These are phyloP conservation scores for Prunus persica DNA, from an alignment of 306 rosid genomes.

Conservation along the genomic window DNA sequence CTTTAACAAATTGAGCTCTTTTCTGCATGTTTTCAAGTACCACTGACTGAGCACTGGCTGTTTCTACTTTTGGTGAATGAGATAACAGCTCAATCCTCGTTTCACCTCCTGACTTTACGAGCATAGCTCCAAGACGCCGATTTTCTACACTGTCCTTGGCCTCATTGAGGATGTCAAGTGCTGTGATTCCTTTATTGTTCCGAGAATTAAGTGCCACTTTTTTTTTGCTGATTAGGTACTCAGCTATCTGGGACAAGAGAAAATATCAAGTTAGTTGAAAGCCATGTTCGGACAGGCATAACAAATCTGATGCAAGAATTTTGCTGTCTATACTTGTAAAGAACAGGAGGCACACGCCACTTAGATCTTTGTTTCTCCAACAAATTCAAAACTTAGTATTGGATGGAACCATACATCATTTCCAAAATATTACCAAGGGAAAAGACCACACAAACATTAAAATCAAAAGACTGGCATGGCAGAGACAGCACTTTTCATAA, in stretches of 20 bases:
- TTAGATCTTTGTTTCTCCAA: no score
- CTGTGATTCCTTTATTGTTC: constrained; percentile 57
- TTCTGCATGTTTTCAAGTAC: constrained; percentile 6
- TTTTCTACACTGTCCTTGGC: constrained; percentile 39
- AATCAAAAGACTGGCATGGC: no score
- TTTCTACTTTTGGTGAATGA: constrained; percentile 25
- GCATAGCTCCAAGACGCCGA: constrained; percentile 28
- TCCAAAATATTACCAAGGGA: no score
- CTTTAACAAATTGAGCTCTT: not conserved
- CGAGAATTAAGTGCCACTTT: constrained; percentile 47
- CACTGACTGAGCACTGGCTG: not conserved
- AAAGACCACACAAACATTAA: no score
- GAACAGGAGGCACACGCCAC: no score
- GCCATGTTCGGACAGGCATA: not conserved
- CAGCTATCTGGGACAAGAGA: constrained; percentile 48
- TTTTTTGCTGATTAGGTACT: constrained; percentile 52
- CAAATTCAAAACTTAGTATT: no score
- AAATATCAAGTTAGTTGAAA: not conserved
- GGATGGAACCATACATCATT: no score
- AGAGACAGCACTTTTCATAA: no score
- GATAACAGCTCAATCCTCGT: constrained; percentile 39
- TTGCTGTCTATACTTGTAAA: no score
- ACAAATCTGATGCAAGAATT: no score
- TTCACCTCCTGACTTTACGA: constrained; percentile 46
- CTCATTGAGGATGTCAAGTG: constrained; percentile 59